Conservation (phyloP, 768 basidiomycete genomes). For the Cyclocybe cylindracea region DNA sequence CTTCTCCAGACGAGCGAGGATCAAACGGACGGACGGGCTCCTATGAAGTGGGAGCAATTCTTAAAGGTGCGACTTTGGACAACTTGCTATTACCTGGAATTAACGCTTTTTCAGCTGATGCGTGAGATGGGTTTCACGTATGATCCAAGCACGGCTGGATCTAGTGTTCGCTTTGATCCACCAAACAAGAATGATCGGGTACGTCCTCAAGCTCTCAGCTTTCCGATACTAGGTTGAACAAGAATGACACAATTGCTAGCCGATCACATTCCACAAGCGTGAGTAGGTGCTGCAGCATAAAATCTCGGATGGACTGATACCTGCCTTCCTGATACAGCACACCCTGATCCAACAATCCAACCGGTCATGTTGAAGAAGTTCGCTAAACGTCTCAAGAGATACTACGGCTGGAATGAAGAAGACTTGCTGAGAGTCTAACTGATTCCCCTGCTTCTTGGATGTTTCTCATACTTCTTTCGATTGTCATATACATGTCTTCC, state of each 20-base stretch:
- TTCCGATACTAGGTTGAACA: neutral
- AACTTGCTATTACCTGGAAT: neutral
- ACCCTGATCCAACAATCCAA: constrained; percentile 69
- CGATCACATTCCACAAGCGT: constrained; percentile 82
- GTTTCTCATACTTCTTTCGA: too few relatives aligned
- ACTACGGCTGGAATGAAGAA: constrained; percentile 67
- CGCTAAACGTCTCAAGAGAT: constrained; percentile 56
- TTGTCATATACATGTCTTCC: neutral
- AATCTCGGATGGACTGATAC: constrained; percentile 1
- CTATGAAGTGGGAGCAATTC: constrained; percentile 83
- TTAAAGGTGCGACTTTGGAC: constrained; percentile 50
- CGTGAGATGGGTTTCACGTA: constrained; percentile 75
- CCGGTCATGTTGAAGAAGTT: constrained; percentile 50
- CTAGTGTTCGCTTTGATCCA: constrained; percentile 81
- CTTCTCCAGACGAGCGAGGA: constrained; percentile 58
- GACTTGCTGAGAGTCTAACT: constrained; percentile 32
- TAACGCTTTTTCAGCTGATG: constrained; percentile 55
- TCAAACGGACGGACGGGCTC: constrained; percentile 50
- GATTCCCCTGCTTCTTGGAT: neutral
- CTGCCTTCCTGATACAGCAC: constrained; percentile 44
- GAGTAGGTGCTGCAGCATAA: constrained; percentile 15
- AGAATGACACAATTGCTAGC: constrained; percentile 33
- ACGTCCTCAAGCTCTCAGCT: constrained; percentile 8
- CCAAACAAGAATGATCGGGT: constrained; percentile 50
- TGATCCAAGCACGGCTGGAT: constrained; percentile 76